Evolutionary conservation across 2,329 filamentous ascomycete genomes (phyloP).

Genomic region (Botrytis aclada): DNA sequence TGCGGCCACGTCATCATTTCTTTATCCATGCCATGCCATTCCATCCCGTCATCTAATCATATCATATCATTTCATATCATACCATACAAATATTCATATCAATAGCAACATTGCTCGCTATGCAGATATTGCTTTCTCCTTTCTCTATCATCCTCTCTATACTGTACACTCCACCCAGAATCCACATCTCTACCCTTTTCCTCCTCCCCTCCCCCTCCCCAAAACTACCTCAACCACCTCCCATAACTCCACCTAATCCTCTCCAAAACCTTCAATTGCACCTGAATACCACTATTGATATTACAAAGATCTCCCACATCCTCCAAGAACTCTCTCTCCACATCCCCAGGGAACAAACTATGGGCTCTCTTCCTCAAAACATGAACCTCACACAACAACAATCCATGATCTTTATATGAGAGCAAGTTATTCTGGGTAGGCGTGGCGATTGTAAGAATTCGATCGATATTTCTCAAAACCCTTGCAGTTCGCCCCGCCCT

Average conservation of each 20-base stretch:
- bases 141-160: background rate
- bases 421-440: conserved; percentile 71
- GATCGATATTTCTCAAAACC: conserved; percentile 83
- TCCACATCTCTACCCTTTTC: background rate
- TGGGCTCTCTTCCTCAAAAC: conserved; percentile 68
- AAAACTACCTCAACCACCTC: conserved; percentile 58
- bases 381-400: conserved; percentile 87
- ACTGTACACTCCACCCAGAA: background rate
- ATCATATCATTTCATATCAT: background rate
- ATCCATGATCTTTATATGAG: conserved; percentile 87
- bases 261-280: conserved; percentile 75
- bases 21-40: background rate
- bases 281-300: conserved; percentile 69
- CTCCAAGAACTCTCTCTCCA: conserved; percentile 81
- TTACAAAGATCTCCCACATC: conserved; percentile 85
- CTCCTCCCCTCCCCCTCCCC: background rate
- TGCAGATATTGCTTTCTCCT: background rate
- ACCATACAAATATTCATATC: background rate
- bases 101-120: background rate
- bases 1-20: conserved; percentile 2
- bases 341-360: conserved; percentile 66
- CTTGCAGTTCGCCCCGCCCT: conserved; percentile 70
- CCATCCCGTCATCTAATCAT: conserved; percentile 7
- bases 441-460: conserved; percentile 67
- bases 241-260: conserved; percentile 89